These are phyloP conservation scores for Reticulascus tulasneorum DNA, from an alignment of 2,329 filamentous ascomycete genomes.

Conservation along the genomic window DNA sequence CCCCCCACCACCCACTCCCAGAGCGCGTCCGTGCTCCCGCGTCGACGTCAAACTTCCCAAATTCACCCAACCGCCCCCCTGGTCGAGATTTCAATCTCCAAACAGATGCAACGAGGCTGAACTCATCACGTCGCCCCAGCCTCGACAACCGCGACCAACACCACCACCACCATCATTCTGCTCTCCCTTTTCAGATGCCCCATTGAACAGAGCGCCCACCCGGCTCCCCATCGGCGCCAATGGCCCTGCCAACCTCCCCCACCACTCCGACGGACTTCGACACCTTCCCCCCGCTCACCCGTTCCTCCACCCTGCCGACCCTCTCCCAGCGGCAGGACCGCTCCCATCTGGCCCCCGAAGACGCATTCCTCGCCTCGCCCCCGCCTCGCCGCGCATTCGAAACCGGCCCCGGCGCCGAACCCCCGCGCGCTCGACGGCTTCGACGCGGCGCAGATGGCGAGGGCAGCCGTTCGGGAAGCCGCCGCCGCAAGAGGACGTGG, in stretches of 20 bases:
- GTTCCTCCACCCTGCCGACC: slow-evolving; percentile 36
- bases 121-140: no score
- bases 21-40: no score
- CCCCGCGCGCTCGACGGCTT: slow-evolving; percentile 3
- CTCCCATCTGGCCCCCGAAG: slow-evolving; percentile 74
- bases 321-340: slow-evolving; percentile 42
- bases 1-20: no score
- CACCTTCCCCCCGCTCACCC: slow-evolving; percentile 24
- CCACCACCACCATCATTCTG: no score
- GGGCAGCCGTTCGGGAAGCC: slow-evolving; percentile 57
- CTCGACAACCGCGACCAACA: background rate
- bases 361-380: slow-evolving; percentile 67
- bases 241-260: slow-evolving; percentile 8
- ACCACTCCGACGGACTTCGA: slow-evolving; percentile 14
- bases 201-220: no score
- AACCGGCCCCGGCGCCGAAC: slow-evolving; percentile 17
- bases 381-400: slow-evolving; percentile 50
- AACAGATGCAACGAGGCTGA: no score
- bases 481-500: slow-evolving; percentile 72
- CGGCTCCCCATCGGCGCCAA: background rate
- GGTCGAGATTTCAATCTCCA: no score
- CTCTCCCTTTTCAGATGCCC: no score
- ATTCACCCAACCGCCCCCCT: no score
- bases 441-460: slow-evolving; percentile 27
- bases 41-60: no score